Evolutionary conservation across 2,329 filamentous ascomycete species (phyloP), one percentile per base, ranked within the genome.

Genomic region (Talaromyces marneffei): DNA sequence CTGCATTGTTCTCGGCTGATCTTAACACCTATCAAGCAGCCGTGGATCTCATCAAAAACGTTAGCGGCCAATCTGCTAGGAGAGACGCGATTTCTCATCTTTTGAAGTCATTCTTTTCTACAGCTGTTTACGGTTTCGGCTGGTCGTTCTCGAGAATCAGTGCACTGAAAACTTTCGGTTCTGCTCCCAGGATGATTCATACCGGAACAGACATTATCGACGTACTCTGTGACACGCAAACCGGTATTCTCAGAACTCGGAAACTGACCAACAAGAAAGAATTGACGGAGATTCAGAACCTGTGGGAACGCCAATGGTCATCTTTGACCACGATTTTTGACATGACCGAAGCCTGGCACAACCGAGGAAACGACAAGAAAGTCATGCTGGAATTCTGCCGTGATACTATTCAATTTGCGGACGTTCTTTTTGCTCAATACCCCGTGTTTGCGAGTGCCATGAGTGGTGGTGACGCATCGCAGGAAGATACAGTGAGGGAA

Each of bases 321-420:
- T 87, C 87, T 50, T 81, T 97, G 46, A 88, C 87, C 44, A 87
- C 88, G 60, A 90, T 93, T 16, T 97, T 97, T 69, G 81, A 86
- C 44, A 86, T 88, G 63, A 95, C 92, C 2, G 92, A 96, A 71
- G 78, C 79, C 10, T 99, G 94, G 94, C 91, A 91, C 65, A 79
- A 85, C 23, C 73, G 77, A 52, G 75, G 78, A 3, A 85, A 90
- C 62, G 87, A 93, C 56, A 94, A 91, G 71, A 76, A 80, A 20
- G 80, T 85, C 59, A 92, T 99, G 90, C 88, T 92, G 68, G 87
- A 96, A 61, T 97, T 97, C 69, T 97, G 92, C 71, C 87, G 94
- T 66, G 91, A 96, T 71, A 90, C 90, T 14, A 99, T 99, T 85
- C 91, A 97, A 68, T 90, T 96, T 70, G 92, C 93, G 0, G 90